Evolutionary conservation across 208 protist genomes (phyloP), one percentile per base, ranked within the genome.

Genomic region (Plasmodiophora brassicae): DNA sequence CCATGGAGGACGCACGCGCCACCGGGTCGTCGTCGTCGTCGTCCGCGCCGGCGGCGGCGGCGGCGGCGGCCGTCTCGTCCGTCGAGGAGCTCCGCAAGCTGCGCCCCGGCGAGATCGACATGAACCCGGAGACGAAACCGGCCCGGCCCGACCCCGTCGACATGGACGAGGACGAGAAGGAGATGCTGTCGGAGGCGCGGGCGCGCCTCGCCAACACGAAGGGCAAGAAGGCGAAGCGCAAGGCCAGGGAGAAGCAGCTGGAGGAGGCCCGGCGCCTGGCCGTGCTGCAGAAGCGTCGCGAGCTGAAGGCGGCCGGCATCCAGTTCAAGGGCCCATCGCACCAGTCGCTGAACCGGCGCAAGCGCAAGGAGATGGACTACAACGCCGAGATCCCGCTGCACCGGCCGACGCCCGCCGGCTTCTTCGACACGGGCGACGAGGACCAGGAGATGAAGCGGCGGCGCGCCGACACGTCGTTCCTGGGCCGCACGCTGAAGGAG

Each of bases 181-280:
- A 99, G 86, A 94, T 94, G 92, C 91, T 99, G 25, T 94, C 93
- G 25, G 97, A 99, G 92, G 98, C 98, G 0, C 93, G 98, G n/a
- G 98, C 98, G 44, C 96, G 98, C 87, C 94, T 99, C 22, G 98
- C 98, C 0, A 99, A 99, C 91, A 99, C 98, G 38, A 84, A 91
- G 86, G 98, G 98, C 46, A 99, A 99, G 93, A 99, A 99, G 87
- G 91, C 90, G 0, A 89, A 92, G 45, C 72, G 92, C n/a, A 92
- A 92, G 92, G 97, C 98, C 45, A 94, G 98, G 71, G 97, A 99
- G 92, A 95, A 96, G 88, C 96, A 99, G 93, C 93, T 99, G 39
- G 95, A 98, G 83, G 97, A 99, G 88, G 97, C 98, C 0, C 92
- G 96, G 43, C 96, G 98, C 78, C 93, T 99, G 5, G 96, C 98